Conservation (phyloP, 177 flowering plant genomes). For the Vitis hybrid region DNA sequence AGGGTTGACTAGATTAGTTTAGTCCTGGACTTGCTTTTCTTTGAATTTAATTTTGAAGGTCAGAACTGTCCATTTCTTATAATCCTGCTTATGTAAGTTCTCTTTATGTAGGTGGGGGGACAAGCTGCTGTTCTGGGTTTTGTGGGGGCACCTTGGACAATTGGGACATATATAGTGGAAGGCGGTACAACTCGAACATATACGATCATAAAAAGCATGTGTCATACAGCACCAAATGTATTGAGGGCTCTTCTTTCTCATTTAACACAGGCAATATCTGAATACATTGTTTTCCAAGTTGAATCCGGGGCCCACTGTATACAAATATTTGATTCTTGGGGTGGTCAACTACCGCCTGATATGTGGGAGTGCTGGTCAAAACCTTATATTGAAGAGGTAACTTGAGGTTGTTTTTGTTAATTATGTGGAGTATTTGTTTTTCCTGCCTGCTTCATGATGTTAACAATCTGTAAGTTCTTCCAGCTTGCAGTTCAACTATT, state of each 20-base stretch:
- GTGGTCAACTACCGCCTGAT: slow-evolving; percentile 91
- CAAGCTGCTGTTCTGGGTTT: slow-evolving; percentile 92
- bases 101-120: slow-evolving; percentile 58
- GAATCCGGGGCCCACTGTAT: slow-evolving; percentile 93
- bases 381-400: slow-evolving; percentile 86
- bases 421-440: not conserved
- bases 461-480: not conserved
- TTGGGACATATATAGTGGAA: slow-evolving; percentile 92
- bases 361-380: slow-evolving; percentile 98
- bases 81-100: not conserved
- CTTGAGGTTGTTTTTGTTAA: not conserved
- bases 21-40: not conserved
- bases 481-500: not conserved
- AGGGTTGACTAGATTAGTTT: not conserved
- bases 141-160: slow-evolving; percentile 99
- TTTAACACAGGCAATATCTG: slow-evolving; percentile 75
- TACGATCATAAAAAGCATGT: slow-evolving; percentile 85
- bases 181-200: slow-evolving; percentile 95
- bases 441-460: not conserved
- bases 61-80: not conserved
- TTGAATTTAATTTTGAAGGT: not conserved
- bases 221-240: slow-evolving; percentile 87
- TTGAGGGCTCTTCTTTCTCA: slow-evolving; percentile 83
- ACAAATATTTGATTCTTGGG: slow-evolving; percentile 99
- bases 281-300: slow-evolving; percentile 87